phyloP scores from a whole-genome alignment of 495 filamentous ascomycete species.

The Aspergillus cristatus region DNA sequence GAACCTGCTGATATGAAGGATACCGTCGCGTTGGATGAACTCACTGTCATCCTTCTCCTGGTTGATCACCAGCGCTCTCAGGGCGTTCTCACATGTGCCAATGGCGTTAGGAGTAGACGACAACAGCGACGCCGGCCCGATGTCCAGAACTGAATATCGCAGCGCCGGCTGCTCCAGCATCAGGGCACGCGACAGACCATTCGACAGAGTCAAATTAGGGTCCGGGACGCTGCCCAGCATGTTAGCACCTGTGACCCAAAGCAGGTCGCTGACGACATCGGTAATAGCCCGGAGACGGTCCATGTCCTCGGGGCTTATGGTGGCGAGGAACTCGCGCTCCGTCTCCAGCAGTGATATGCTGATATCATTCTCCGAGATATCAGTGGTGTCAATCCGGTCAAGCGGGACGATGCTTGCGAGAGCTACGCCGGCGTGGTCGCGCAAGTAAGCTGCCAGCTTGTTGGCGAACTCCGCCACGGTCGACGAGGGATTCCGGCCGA shows the following conservation, averaged over 20 bases:
- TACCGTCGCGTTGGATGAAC: too few relatives aligned
- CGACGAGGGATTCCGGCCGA: too few relatives aligned
- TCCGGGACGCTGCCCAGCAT: conserved; percentile 10
- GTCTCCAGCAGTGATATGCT: conserved; percentile 13
- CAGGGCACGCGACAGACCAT: conserved; percentile 24
- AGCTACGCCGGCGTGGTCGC: too few relatives aligned
- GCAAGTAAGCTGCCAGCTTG: too few relatives aligned
- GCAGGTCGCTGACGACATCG: conserved; percentile 15
- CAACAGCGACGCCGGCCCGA: conserved; percentile 10
- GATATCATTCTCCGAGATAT: background rate
- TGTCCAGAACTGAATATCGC: conserved; percentile 16
- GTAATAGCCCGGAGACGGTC: conserved; percentile 19
- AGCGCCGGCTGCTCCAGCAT: conserved; percentile 31
- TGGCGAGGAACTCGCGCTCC: conserved; percentile 16
- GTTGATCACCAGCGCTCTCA: too few relatives aligned
- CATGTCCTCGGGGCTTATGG: conserved; percentile 18
- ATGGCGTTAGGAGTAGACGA: too few relatives aligned
- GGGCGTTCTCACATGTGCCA: too few relatives aligned
- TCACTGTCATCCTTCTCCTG: too few relatives aligned
- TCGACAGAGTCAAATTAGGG: conserved; percentile 20
- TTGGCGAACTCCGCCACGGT: too few relatives aligned
- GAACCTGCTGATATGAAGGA: too few relatives aligned
- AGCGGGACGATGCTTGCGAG: too few relatives aligned
- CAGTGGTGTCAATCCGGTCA: too few relatives aligned
- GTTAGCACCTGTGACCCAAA: conserved; percentile 25